Percentiles rank a stretch among this genome's conserved stretches.
phyloP scores from a whole-genome alignment of 2,329 filamentous ascomycete genomes.

The Trichoderma afroharzianum region DNA sequence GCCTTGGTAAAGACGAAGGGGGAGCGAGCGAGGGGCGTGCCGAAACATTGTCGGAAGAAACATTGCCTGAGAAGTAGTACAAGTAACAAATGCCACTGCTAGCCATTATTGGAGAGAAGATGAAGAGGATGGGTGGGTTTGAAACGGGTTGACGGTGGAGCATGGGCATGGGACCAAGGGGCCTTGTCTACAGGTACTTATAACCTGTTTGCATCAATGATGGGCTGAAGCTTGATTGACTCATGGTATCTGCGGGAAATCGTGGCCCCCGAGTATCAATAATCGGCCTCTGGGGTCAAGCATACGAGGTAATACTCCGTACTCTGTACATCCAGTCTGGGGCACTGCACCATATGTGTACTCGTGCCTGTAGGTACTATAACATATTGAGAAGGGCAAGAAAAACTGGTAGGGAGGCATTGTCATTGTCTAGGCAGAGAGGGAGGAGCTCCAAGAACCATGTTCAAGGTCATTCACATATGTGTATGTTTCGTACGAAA shows the following conservation, averaged over 20 bases:
- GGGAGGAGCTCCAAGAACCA: neutral
- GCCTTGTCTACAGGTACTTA: neutral
- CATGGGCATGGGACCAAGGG: conserved; percentile 1
- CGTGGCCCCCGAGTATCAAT: neutral
- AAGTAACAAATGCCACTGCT: neutral
- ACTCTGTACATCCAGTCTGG: neutral
- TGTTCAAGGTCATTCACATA: neutral
- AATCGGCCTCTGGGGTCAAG: conserved; percentile 1
- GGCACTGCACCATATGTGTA: neutral
- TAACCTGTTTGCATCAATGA: conserved; percentile 9
- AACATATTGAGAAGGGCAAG: neutral
- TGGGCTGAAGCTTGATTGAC: conserved; percentile 14
- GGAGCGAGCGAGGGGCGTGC: conserved; percentile 2
- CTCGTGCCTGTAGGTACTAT: neutral
- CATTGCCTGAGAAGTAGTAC: neutral
- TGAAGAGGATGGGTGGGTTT: conserved; percentile 10
- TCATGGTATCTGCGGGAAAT: conserved; percentile 10
- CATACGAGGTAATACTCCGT: neutral
- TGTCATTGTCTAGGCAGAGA: neutral
- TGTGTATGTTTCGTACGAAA: neutral
- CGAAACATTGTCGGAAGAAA: conserved; percentile 2
- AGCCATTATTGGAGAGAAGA: conserved; percentile 13
- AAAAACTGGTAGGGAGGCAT: neutral
- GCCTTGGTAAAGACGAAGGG: neutral
- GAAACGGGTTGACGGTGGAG: conserved; percentile 11